Evolutionary conservation across 805 yeast species (phyloP), one percentile per base, ranked within the genome.

Genomic region (Yamadazyma laniorum): DNA sequence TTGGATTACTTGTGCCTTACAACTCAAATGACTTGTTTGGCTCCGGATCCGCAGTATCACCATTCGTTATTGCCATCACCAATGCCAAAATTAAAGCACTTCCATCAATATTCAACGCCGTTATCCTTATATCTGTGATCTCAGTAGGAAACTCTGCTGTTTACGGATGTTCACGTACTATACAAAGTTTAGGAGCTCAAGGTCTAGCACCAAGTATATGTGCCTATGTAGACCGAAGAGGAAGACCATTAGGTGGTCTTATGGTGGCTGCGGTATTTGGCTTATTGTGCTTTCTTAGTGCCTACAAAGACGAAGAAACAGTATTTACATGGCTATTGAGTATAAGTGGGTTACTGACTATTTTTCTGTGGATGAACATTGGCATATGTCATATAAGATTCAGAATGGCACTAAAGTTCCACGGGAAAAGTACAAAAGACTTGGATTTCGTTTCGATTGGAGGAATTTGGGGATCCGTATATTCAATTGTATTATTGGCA

Each of bases 141-240:
- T 82, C 89, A 6, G 90, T 83, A 37, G 89, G 88, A 49, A 84
- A 83, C 66, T 78, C 88, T 17, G 77, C 89, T 2, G 77, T 82
- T 29, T 84, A 73, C 56, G 85, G 82, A n/a, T 75, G 81, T 44
- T 81, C 89, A 34, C 75, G 91, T 70, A 71, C 87, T 7, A 54
- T 84, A 37, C 79, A 78, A 37, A 75, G 86, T 16, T 63, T 84
- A 51, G 82, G 88, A 13, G 80, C 78, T 42, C 85, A 81, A 59
- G 85, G 86, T 7, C 74, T 77, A 51, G 84, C 80, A 34, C 90
- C 90, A n/a, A 45, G 47, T 18, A 43, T 53, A 28, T 63, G 66
- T 42, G 62, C 53, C 39, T 67, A 64, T 54, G 64, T 67, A 37
- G 74, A 67, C 54, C 53, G 55, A 43, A 56, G 47, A 31, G 74